phyloP scores from a whole-genome alignment of 1,139 yeast species.

The Zygosaccharomyces sapae region DNA sequence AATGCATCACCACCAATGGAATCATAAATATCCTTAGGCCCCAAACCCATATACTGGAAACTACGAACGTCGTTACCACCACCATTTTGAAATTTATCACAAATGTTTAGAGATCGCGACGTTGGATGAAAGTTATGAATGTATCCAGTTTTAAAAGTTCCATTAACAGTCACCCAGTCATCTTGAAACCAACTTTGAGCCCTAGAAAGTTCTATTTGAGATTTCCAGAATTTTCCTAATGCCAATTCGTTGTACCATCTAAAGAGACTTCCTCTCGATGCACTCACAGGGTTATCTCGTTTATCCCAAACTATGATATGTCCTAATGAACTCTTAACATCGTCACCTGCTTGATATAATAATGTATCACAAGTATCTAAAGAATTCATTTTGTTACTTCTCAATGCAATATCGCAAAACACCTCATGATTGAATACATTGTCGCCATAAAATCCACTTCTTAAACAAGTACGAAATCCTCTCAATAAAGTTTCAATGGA shows the following conservation, averaged over 20 bases:
- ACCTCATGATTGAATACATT: conserved; percentile 49
- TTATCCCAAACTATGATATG: conserved; percentile 55
- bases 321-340: conserved; percentile 54
- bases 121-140: conserved; percentile 40
- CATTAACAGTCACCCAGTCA: conserved; percentile 39
- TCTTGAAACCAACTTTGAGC: conserved; percentile 37
- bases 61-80: conserved; percentile 37
- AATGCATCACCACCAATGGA: conserved; percentile 80
- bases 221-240: conserved; percentile 27
- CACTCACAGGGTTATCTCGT: conserved; percentile 53
- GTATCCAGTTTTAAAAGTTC: conserved; percentile 51
- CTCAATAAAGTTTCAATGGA: conserved; percentile 17
- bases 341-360: conserved; percentile 51
- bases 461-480: conserved; percentile 19
- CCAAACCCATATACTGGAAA: conserved; percentile 58
- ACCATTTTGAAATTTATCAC: conserved; percentile 59
- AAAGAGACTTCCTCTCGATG: conserved; percentile 53
- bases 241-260: conserved; percentile 54
- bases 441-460: conserved; percentile 21
- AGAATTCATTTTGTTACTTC: conserved; percentile 49
- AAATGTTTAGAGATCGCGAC: conserved; percentile 29
- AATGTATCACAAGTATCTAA: conserved; percentile 34
- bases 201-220: conserved; percentile 45
- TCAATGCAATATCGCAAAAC: conserved; percentile 59
- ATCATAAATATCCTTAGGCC: conserved; percentile 61